These are phyloP conservation scores for Pyronema domesticum DNA, from an alignment of 495 filamentous ascomycete species.

Conservation along the genomic window DNA sequence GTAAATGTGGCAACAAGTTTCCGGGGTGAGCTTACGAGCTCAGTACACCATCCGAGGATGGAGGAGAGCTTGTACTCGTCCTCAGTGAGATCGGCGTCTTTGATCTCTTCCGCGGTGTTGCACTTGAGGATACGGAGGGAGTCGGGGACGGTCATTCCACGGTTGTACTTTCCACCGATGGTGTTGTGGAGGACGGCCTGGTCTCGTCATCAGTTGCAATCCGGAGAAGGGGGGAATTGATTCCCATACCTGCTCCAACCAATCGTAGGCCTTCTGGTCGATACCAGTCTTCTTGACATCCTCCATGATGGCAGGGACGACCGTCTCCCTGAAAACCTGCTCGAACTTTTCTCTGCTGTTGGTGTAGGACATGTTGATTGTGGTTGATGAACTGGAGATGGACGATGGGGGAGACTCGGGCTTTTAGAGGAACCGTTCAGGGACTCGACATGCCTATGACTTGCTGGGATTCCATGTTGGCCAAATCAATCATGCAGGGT, in stretches of 20 bases:
- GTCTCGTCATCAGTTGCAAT: neutral
- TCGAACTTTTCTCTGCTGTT: constrained; percentile 46
- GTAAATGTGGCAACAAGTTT: neutral
- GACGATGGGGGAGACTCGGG: neutral
- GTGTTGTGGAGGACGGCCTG: constrained; percentile 70
- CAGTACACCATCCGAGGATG: constrained; percentile 86
- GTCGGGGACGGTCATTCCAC: constrained; percentile 94
- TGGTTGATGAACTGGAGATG: neutral
- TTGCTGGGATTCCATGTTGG: no score
- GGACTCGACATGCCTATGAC: neutral
- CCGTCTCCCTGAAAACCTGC: constrained; percentile 60
- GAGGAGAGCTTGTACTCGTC: constrained; percentile 74
- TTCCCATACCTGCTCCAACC: constrained; percentile 59
- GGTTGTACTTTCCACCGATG: constrained; percentile 92
- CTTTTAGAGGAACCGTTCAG: neutral
- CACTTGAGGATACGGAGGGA: constrained; percentile 62
- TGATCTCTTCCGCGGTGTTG: constrained; percentile 27
- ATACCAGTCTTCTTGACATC: constrained; percentile 64
- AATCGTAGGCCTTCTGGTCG: constrained; percentile 63
- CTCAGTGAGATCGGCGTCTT: constrained; percentile 32
- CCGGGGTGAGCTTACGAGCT: constrained; percentile 34
- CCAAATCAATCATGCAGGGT: no score
- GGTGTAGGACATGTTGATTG: neutral
- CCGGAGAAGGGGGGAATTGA: neutral
- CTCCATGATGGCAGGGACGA: constrained; percentile 50